A percentile compares a stretch with the other conserved stretches of the same genome.
phyloP scores from a whole-genome alignment of 805 yeast species.

The Ogataea philodendri region DNA sequence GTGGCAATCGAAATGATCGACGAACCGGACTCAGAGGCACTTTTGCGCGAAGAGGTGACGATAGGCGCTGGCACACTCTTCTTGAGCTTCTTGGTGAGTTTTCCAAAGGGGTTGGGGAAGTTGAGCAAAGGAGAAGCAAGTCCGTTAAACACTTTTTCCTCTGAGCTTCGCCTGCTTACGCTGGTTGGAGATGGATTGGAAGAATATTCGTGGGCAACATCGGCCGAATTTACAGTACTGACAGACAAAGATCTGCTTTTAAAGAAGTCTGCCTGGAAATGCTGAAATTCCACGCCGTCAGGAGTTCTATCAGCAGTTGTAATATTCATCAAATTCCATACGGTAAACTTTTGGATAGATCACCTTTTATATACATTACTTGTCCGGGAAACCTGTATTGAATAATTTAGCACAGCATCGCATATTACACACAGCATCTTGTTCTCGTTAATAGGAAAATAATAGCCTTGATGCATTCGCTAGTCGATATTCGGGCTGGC shows the following conservation, averaged over 20 bases:
- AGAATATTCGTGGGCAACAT: constrained; percentile 5
- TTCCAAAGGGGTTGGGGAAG: constrained; percentile 16
- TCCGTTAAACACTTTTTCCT: constrained; percentile 7
- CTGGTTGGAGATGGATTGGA: constrained; percentile 13
- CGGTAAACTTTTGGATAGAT: too few species aligned
- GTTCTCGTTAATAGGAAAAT: too few species aligned
- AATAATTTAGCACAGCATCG: too few species aligned
- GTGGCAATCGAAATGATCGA: constrained; percentile 9
- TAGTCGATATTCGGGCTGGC: constrained; percentile 4
- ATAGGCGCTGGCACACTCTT: constrained; percentile 14
- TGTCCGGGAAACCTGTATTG: too few species aligned
- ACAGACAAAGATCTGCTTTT: constrained; percentile 19
- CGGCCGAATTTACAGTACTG: constrained; percentile 8
- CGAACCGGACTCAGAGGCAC: constrained; percentile 10
- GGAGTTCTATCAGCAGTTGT: constrained; percentile 3
- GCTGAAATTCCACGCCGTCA: constrained; percentile 14
- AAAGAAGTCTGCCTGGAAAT: constrained; percentile 22
- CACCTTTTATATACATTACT: too few species aligned
- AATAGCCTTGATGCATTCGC: too few species aligned
- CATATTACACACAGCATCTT: constrained; percentile 5
- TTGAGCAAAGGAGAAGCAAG: constrained; percentile 7
- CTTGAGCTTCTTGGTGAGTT: constrained; percentile 15
- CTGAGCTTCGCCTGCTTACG: constrained; percentile 10
- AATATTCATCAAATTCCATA: constrained; percentile 15
- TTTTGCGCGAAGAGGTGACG: constrained; percentile 8